Evolutionary conservation across 73 alveolate genomes (phyloP).

Genomic region (Urostyla sp.): DNA sequence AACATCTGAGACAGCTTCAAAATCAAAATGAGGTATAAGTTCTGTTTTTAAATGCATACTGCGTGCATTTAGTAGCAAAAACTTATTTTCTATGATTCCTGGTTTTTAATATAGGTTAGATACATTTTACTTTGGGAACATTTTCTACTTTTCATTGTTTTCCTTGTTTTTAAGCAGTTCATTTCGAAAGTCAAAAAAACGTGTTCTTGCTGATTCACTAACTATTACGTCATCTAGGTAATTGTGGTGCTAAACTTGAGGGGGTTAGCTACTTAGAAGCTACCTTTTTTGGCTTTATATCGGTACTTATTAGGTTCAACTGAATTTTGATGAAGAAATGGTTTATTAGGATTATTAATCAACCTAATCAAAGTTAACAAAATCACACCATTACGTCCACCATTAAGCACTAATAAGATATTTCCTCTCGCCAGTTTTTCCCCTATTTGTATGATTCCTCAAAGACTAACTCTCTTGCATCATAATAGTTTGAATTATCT

Average conservation of each 20-base stretch:
- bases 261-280: no score
- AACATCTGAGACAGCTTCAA: conserved; percentile 29
- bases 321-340: no score
- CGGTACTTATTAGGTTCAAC: no score
- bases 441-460: neutral
- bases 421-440: conserved; percentile 39
- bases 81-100: conserved; percentile 7
- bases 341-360: no score
- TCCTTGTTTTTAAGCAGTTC: neutral
- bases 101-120: conserved; percentile 20
- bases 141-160: neutral
- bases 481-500: conserved; percentile 8
- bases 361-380: conserved; percentile 38
- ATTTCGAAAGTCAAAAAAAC: neutral
- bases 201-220: conserved; percentile 17
- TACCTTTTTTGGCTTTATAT: no score
- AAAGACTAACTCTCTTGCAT: neutral
- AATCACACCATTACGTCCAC: conserved; percentile 69
- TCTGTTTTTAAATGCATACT: conserved; percentile 31
- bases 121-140: neutral
- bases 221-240: no score
- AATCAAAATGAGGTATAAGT: conserved; percentile 45
- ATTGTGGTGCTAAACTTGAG: no score
- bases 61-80: conserved; percentile 28
- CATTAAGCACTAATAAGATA: conserved; percentile 35